A percentile compares a stretch with the other conserved stretches of the same genome.
Conservation (phyloP, 768 basidiomycete genomes). For the Solioccasus polychromus region DNA sequence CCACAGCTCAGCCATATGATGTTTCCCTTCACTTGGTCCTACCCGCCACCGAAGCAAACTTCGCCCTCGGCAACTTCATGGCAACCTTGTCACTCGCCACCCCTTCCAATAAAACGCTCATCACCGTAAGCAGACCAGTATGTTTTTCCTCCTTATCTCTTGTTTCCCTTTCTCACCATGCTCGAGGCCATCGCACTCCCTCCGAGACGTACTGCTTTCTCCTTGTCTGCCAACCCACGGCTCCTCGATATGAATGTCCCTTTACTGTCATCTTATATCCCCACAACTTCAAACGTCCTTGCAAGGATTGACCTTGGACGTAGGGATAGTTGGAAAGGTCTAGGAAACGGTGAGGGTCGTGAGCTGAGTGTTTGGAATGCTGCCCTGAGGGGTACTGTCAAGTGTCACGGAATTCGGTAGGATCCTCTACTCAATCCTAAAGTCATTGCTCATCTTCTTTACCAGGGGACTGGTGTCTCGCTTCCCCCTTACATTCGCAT, state of each 20-base stretch:
- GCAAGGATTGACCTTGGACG: slow-evolving; percentile 76
- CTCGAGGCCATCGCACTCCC: slow-evolving; percentile 58
- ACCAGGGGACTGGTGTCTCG: slow-evolving; percentile 65
- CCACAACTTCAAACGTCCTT: slow-evolving; percentile 44
- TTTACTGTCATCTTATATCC: slow-evolving; percentile 53
- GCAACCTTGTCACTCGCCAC: slow-evolving; percentile 58
- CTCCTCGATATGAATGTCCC: slow-evolving; percentile 51
- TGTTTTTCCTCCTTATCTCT: slow-evolving; percentile 24
- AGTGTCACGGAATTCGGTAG: slow-evolving; percentile 70
- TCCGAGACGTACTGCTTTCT: slow-evolving; percentile 30
- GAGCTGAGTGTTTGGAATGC: slow-evolving; percentile 70
- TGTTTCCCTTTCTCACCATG: slow-evolving; percentile 9
- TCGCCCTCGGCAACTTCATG: slow-evolving; percentile 86
- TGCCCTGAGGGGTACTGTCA: slow-evolving; percentile 56
- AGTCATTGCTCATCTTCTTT: neutral
- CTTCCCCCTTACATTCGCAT: slow-evolving; percentile 58
- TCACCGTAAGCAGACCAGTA: slow-evolving; percentile 62
- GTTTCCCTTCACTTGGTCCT: slow-evolving; percentile 64
- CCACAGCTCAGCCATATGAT: slow-evolving; percentile 68
- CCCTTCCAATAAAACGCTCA: slow-evolving; percentile 60
- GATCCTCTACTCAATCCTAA: slow-evolving; percentile 14
- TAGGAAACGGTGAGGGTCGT: slow-evolving; percentile 68
- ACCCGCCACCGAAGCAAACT: slow-evolving; percentile 64
- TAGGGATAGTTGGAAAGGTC: slow-evolving; percentile 63
- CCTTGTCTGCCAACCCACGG: slow-evolving; percentile 38